phyloP scores from a whole-genome alignment of 2,329 filamentous ascomycete genomes.

The Leptographium radiaticola region DNA sequence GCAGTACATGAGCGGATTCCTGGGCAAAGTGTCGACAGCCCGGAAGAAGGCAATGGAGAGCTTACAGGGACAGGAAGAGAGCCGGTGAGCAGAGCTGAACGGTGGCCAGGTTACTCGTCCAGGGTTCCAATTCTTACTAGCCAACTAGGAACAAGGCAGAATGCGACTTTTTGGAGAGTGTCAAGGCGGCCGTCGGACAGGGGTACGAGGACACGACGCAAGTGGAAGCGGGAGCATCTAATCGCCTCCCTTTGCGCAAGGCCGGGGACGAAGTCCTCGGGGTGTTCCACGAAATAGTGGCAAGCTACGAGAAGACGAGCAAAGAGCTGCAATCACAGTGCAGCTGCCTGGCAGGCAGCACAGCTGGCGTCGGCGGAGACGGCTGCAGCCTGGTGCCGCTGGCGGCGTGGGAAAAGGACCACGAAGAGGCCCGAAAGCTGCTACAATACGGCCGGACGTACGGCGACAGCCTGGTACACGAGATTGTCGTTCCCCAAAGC shows the following conservation, averaged over 20 bases:
- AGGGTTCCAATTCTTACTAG: neutral
- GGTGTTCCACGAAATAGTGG: slow-evolving; percentile 3
- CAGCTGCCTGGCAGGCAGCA: neutral
- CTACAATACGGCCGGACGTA: slow-evolving; percentile 11
- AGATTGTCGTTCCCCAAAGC: slow-evolving; percentile 8
- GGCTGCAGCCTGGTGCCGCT: neutral
- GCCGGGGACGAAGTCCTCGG: slow-evolving; percentile 7
- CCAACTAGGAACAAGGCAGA: neutral
- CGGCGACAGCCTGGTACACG: slow-evolving; percentile 10
- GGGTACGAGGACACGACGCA: neutral
- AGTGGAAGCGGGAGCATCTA: neutral
- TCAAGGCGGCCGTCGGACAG: slow-evolving; percentile 1
- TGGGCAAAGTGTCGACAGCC: slow-evolving; percentile 1
- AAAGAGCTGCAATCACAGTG: neutral
- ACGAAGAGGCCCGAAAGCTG: slow-evolving; percentile 8
- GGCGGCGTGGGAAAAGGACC: slow-evolving; percentile 10
- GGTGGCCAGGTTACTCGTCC: neutral
- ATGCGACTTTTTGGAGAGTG: neutral
- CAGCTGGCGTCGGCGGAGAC: neutral
- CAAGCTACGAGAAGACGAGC: slow-evolving; percentile 6
- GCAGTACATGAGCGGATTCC: slow-evolving; percentile 8
- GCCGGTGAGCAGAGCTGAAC: neutral
- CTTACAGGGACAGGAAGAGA: slow-evolving; percentile 1
- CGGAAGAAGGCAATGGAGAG: slow-evolving; percentile 2
- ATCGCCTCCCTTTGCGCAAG: slow-evolving; percentile 1